A percentile compares a stretch with the other conserved stretches of the same genome.
Conservation (phyloP, 2,329 filamentous ascomycete genomes). For the Fusarium succisae region DNA sequence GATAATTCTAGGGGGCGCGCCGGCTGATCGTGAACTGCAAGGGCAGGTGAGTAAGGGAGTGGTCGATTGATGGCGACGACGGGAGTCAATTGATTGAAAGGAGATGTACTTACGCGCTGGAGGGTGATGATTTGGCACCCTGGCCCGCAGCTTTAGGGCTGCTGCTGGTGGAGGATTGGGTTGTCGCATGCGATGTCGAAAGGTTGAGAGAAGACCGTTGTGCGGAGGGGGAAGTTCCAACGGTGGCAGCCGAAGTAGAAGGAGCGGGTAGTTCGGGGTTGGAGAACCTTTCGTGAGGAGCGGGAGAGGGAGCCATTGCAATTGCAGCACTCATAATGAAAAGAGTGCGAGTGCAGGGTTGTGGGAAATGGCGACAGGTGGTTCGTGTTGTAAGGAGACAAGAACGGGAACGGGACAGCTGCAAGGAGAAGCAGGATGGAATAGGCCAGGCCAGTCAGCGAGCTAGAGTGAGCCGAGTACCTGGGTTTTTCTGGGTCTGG, state of each 20-base stretch:
- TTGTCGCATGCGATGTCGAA: constrained; percentile 53
- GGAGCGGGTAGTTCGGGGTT: constrained; percentile 60
- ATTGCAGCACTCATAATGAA: constrained; percentile 73
- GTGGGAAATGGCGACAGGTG: constrained; percentile 26
- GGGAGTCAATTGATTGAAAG: constrained; percentile 9
- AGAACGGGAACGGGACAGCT: constrained; percentile 11
- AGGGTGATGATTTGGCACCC: constrained; percentile 64
- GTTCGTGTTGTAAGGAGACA: constrained; percentile 28
- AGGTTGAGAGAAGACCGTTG: constrained; percentile 52
- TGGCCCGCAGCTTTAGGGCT: constrained; percentile 59
- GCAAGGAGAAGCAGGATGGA: constrained; percentile 25
- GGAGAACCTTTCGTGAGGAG: constrained; percentile 71
- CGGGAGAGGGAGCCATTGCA: constrained; percentile 74
- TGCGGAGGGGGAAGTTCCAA: constrained; percentile 54
- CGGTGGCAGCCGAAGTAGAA: constrained; percentile 47
- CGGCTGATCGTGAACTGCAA: constrained; percentile 41
- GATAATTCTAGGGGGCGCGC: constrained; percentile 77
- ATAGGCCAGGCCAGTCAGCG: constrained; percentile 26
- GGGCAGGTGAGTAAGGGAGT: constrained; percentile 16
- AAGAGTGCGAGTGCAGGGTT: constrained; percentile 28
- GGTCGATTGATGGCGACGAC: neutral
- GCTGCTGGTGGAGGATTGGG: constrained; percentile 61
- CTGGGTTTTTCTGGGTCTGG: constrained; percentile 40
- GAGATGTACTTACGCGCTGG: constrained; percentile 63
- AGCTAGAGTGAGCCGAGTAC: constrained; percentile 32